Evolutionary conservation across 2,329 filamentous ascomycete genomes (phyloP).

Genomic region (Lachnellula arida): DNA sequence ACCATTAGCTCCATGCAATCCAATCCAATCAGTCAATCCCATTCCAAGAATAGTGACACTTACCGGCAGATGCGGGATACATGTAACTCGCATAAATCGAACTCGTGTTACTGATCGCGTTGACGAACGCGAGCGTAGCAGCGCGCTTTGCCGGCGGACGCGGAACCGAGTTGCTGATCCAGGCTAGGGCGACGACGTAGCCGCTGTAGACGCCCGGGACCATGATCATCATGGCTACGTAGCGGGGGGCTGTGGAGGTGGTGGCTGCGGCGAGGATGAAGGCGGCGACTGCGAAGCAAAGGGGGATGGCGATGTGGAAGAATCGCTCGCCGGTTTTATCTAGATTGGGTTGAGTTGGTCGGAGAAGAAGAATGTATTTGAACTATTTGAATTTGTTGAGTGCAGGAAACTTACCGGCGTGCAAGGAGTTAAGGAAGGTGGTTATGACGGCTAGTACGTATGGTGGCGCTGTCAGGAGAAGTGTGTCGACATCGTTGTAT

Average conservation of each 20-base stretch:
- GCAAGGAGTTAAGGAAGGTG: conserved; percentile 61
- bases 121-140: conserved; percentile 70
- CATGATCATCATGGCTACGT: conserved; percentile 71
- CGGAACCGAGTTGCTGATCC: conserved; percentile 73
- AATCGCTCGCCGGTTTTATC: conserved; percentile 68
- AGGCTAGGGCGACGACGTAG: conserved; percentile 65
- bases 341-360: neutral
- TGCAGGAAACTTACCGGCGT: conserved; percentile 41
- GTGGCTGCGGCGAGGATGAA: conserved; percentile 67
- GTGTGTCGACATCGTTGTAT: conserved; percentile 54
- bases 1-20: neutral
- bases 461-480: conserved; percentile 61
- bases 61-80: conserved; percentile 47
- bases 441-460: conserved; percentile 60
- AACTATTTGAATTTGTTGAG: too few species aligned
- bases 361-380: neutral
- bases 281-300: conserved; percentile 55
- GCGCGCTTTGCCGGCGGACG: conserved; percentile 61
- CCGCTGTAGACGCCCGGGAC: conserved; percentile 58
- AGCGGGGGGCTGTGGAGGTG: conserved; percentile 54
- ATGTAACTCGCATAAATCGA: conserved; percentile 68
- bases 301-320: conserved; percentile 59
- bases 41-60: neutral
- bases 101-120: conserved; percentile 64
- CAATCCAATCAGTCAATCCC: neutral